phyloP scores from a whole-genome alignment of 2,329 filamentous ascomycete species.

The Nigrospora oryzae region DNA sequence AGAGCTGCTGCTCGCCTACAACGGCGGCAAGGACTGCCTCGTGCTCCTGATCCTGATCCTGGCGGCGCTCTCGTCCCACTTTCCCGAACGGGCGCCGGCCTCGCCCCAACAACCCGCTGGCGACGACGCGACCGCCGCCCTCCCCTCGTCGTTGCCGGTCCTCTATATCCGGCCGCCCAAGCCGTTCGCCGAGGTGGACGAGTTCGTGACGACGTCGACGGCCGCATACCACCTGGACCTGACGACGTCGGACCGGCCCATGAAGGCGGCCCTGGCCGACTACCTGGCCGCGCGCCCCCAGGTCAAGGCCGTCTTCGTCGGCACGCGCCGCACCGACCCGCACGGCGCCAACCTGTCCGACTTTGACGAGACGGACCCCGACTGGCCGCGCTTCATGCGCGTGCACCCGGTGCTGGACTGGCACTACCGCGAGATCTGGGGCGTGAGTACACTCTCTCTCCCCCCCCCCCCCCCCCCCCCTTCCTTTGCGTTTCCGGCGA shows the following conservation, averaged over 20 bases:
- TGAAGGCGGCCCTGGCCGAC: conserved; percentile 71
- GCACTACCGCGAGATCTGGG: conserved; percentile 94
- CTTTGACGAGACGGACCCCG: conserved; percentile 81
- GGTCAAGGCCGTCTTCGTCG: conserved; percentile 76
- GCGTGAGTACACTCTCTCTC: conserved; percentile 46
- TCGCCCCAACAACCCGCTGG: too few species aligned
- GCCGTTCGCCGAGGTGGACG: conserved; percentile 79
- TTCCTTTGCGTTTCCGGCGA: not conserved
- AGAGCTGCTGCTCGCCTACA: conserved; percentile 86
- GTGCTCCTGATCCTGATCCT: conserved; percentile 86
- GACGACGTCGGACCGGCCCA: conserved; percentile 64
- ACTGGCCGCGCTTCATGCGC: conserved; percentile 89
- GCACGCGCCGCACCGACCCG: conserved; percentile 84
- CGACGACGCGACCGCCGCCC: too few species aligned
- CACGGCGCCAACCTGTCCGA: conserved; percentile 71
- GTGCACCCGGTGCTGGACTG: conserved; percentile 95
- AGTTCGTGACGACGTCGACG: conserved; percentile 65
- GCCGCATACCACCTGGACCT: conserved; percentile 67
- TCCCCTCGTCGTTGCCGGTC: conserved; percentile 53
- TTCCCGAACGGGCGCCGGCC: conserved; percentile 8
- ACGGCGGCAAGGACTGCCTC: conserved; percentile 95
- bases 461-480: not conserved
- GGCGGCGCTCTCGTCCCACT: conserved; percentile 41
- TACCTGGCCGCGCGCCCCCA: conserved; percentile 60
- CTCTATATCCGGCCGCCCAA: conserved; percentile 84